Evolutionary conservation across 2,329 filamentous ascomycete genomes (phyloP), one percentile per base, ranked within the genome.

Genomic region (Eutypa lata): DNA sequence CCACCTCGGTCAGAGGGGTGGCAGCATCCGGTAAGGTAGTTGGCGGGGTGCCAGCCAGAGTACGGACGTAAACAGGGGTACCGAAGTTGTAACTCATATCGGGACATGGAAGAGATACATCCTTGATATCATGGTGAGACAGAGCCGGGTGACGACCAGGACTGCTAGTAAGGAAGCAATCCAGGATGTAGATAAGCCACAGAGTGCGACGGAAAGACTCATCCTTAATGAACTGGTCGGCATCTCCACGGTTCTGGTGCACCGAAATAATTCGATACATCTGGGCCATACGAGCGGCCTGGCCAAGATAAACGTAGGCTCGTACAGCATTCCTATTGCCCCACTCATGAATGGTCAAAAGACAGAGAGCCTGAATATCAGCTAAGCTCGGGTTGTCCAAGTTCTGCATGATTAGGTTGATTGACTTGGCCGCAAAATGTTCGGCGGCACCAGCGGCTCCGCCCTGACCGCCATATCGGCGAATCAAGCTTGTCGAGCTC

Each of bases 41-140:
- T 10, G 64, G 77, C 42, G 67, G 65, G 38, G 59, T 67, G 51
- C 65, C 79, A 47, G 69, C 71, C 28, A 84, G 68, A n/a, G 81
- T 83, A 64, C 80, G 80, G 54, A 84, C 80, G 55, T 72, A 77
- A 47, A 83, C 80, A 42, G 80, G 77, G 56, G 82, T 84, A 44
- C 80, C 81, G 65, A 84, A 85, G 60, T 82, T 80, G 65, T 80
- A 85, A 71, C 82, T 83, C 70, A 84, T 83, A 56, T 84, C 82
- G 11, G 76, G 76, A 65, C 82, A 84, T 2, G 82, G 82, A 37
- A 85, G 72, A 2, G 81, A 74, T 10, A 84, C 76, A 55, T 81
- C 79, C 48, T 75, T 73, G 8, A 80, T 76, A 58, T 84, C 81
- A 51, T 77, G 77, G 19, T 73, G 71, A 2, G 80, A 79, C 22